Evolutionary conservation across 1,284 basidiomycete species (phyloP), one percentile per base, ranked within the genome.

Genomic region (Sporisorium reilianum): DNA sequence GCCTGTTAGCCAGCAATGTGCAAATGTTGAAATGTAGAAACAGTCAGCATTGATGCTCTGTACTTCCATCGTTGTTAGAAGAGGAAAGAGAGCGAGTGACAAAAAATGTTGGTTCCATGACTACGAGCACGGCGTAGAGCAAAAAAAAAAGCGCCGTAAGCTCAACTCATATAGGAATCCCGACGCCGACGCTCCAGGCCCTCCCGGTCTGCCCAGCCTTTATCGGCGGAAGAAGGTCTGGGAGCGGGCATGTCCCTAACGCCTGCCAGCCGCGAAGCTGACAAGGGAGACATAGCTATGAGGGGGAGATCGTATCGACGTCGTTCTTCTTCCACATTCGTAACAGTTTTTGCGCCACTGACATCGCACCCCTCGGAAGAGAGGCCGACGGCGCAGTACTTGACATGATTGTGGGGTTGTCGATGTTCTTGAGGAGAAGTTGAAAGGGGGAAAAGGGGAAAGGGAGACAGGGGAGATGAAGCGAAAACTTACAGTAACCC

Each of bases 401-500:
- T 83, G 82, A 84, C 82, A 77, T 73, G 82, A 84, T 74, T 79
- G 79, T 84, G 82, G 81, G 68, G 51, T 44, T 10, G 6, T 20
- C 5, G 28, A 5, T 30, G 28, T 0, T 61, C 53, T 52, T 55
- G 61, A 67, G 36, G 56, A 26, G 48, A 57, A 58, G 32, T 44
- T 48, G 44, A 53, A 52, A 51, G 12, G 32, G 48, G 55, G 20
- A 38, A 30, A 34, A 46, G 40, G 34, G 38, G 42, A 16, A 60
- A 54, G 11, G 16, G 40, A 38, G 30, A 57, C 34, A 30, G 3
- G 22, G 44, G 48, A 55, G 41, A 42, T 26, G 34, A 18, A 40
- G 30, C 14, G 14, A 50, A 48, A 41, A 89, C 93, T 87, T 86
- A 97, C 95, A 30, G 96, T 97, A 46, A 97, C 96, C 97, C 97